phyloP scores from a whole-genome alignment of 306 rosid species.

The Casuarina equisetifolia region DNA sequence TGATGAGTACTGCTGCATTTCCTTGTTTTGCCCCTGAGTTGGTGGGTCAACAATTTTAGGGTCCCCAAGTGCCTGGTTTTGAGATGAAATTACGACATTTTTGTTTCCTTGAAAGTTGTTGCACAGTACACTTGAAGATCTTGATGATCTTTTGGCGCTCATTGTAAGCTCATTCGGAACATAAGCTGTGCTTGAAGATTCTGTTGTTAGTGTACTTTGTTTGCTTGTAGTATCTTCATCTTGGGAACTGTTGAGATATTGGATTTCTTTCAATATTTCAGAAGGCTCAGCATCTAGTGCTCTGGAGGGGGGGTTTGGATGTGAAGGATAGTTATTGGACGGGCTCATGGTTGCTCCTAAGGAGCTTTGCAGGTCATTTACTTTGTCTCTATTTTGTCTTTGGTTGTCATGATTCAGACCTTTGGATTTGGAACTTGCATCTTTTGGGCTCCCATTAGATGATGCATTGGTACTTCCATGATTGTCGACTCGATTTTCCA shows the following conservation, averaged over 20 bases:
- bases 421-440: slow-evolving; percentile 22
- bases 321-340: slow-evolving; percentile 32
- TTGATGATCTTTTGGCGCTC: slow-evolving; percentile 30
- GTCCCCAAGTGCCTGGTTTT: slow-evolving; percentile 31
- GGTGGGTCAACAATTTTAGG: slow-evolving; percentile 22
- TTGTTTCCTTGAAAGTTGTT: slow-evolving; percentile 21
- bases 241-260: slow-evolving; percentile 37
- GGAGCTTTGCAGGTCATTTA: slow-evolving; percentile 36
- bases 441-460: slow-evolving; percentile 32
- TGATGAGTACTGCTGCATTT: slow-evolving; percentile 26
- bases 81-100: slow-evolving; percentile 36
- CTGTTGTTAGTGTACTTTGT: slow-evolving; percentile 47
- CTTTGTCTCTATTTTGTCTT: slow-evolving; percentile 37
- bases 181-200: slow-evolving; percentile 42
- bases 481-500: slow-evolving; percentile 38
- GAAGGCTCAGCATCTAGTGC: slow-evolving; percentile 41
- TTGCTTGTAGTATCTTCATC: slow-evolving; percentile 40
- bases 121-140: slow-evolving; percentile 26
- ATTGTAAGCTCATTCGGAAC: slow-evolving; percentile 18
- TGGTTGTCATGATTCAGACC: slow-evolving; percentile 35
- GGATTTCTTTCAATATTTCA: slow-evolving; percentile 43
- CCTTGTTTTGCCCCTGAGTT: slow-evolving; percentile 22
- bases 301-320: slow-evolving; percentile 37
- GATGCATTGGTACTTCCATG: slow-evolving; percentile 22
- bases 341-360: slow-evolving; percentile 36